Conservation (phyloP, 1,284 basidiomycete genomes). For the Ceratobasidium sp. region DNA sequence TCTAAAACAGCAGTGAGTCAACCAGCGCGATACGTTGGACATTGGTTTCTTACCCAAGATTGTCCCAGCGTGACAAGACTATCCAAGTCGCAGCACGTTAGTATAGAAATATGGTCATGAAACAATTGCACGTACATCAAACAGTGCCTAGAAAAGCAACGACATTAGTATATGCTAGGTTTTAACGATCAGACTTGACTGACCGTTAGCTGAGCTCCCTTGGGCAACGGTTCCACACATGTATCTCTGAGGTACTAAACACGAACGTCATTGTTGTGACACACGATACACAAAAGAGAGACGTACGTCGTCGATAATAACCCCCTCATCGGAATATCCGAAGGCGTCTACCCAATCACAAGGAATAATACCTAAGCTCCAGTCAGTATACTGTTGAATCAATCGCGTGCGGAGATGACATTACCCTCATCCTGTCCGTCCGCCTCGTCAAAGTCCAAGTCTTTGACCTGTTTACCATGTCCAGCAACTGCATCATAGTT, state of each 20-base stretch:
- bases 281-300: not conserved
- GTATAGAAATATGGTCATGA: not conserved
- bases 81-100: not conserved
- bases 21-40: not conserved
- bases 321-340: constrained; percentile 1
- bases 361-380: constrained; percentile 16
- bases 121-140: constrained; percentile 11
- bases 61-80: constrained; percentile 30
- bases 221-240: constrained; percentile 12
- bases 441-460: constrained; percentile 9
- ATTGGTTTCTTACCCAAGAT: constrained; percentile 11
- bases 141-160: not conserved
- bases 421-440: constrained; percentile 25
- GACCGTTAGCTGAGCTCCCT: constrained; percentile 14
- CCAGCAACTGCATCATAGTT: constrained; percentile 7
- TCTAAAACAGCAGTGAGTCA: not conserved
- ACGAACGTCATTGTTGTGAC: not conserved
- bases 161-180: not conserved
- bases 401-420: not conserved
- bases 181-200: not conserved
- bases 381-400: not conserved
- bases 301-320: constrained; percentile 31
- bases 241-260: not conserved
- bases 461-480: constrained; percentile 26
- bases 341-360: constrained; percentile 10